Conservation (phyloP, 192 early-diverging fungal genomes). For the Dimargaris verticillata region DNA sequence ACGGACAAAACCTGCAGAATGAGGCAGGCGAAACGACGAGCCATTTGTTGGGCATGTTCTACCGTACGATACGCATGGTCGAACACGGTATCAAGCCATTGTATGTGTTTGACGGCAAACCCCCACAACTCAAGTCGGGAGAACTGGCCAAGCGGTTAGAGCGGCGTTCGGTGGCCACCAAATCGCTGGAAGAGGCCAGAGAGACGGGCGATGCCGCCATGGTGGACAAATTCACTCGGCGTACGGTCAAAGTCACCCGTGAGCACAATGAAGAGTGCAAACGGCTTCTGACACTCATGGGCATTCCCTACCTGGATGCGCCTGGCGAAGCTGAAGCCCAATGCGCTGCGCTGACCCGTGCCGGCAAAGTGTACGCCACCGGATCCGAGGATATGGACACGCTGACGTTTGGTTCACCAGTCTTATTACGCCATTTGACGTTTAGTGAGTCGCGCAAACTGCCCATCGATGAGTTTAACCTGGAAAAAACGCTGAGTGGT, state of each 20-base stretch:
- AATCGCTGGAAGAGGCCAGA: slow-evolving; percentile 48
- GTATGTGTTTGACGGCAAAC: slow-evolving; percentile 98
- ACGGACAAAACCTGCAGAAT: slow-evolving; percentile 79
- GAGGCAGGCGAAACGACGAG: slow-evolving; percentile 86
- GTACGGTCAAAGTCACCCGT: slow-evolving; percentile 80
- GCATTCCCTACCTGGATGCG: slow-evolving; percentile 83
- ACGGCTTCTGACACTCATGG: slow-evolving; percentile 74
- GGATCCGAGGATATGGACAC: slow-evolving; percentile 99
- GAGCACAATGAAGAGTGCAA: slow-evolving; percentile 91
- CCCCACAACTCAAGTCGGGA: slow-evolving; percentile 76
- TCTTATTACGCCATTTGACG: slow-evolving; percentile 83
- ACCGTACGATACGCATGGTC: slow-evolving; percentile 90
- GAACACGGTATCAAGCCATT: slow-evolving; percentile 91
- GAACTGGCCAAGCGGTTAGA: slow-evolving; percentile 67
- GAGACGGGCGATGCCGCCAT: slow-evolving; percentile 63
- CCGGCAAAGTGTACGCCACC: slow-evolving; percentile 84
- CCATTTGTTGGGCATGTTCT: slow-evolving; percentile 93
- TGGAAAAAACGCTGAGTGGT: slow-evolving; percentile 66
- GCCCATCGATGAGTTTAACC: slow-evolving; percentile 77
- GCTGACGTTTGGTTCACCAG: slow-evolving; percentile 77
- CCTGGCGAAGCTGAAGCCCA: slow-evolving; percentile 97
- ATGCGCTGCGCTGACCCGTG: slow-evolving; percentile 78
- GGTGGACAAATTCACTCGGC: slow-evolving; percentile 68
- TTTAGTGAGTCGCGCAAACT: slow-evolving; percentile 76
- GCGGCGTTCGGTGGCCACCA: slow-evolving; percentile 49